These are phyloP conservation scores for Barnettozyma populi DNA, from an alignment of 805 yeast genomes.

Conservation along the genomic window DNA sequence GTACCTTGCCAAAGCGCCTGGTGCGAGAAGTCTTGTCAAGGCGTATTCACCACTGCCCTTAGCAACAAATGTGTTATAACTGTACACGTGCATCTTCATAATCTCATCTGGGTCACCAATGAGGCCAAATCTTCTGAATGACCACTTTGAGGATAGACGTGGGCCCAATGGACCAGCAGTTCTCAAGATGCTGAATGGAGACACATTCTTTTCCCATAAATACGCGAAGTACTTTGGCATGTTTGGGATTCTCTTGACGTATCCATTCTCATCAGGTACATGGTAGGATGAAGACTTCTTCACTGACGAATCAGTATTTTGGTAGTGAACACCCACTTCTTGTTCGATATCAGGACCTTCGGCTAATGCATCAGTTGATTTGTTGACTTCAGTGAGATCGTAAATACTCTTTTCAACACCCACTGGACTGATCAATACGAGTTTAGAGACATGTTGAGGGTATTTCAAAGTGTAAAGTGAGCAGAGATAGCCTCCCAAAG, in stretches of 20 bases:
- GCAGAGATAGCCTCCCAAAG: slow-evolving; percentile 66
- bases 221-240: slow-evolving; percentile 32
- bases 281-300: slow-evolving; percentile 20
- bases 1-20: slow-evolving; percentile 50
- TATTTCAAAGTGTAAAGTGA: slow-evolving; percentile 51
- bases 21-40: slow-evolving; percentile 51
- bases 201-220: slow-evolving; percentile 48
- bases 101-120: slow-evolving; percentile 24
- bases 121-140: slow-evolving; percentile 41
- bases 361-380: slow-evolving; percentile 1
- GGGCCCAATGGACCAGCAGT: slow-evolving; percentile 50
- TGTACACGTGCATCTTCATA: slow-evolving; percentile 46
- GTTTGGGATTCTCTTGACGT: slow-evolving; percentile 30
- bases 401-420: slow-evolving; percentile 58
- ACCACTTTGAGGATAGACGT: slow-evolving; percentile 47
- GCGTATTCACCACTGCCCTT: slow-evolving; percentile 64
- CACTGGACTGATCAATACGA: slow-evolving; percentile 63
- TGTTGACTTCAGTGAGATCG: slow-evolving; percentile 12
- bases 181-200: slow-evolving; percentile 51
- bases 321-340: slow-evolving; percentile 26
- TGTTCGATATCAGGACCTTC: slow-evolving; percentile 29
- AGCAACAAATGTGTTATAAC: slow-evolving; percentile 44
- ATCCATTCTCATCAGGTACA: slow-evolving; percentile 27
- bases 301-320: slow-evolving; percentile 13
- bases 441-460: slow-evolving; percentile 44